These are phyloP conservation scores for Tieghemostelium lacteum DNA, from an alignment of 78 protist species.

Conservation along the genomic window DNA sequence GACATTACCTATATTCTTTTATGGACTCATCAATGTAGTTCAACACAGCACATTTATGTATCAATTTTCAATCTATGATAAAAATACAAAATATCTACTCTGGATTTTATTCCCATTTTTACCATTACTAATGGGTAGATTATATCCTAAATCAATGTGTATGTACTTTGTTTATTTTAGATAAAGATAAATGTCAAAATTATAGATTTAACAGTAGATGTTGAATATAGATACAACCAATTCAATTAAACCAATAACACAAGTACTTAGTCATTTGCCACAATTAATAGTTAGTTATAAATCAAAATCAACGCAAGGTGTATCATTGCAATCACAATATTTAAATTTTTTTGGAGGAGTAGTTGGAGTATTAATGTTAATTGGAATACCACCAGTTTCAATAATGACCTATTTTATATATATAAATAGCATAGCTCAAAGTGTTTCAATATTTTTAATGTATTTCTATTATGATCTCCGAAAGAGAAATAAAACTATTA, in stretches of 20 bases:
- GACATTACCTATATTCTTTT: slow-evolving; percentile 44
- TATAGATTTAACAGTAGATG: neutral
- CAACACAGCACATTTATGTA: slow-evolving; percentile 66
- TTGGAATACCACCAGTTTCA: slow-evolving; percentile 65
- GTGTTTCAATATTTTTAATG: slow-evolving; percentile 47
- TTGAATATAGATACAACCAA: slow-evolving; percentile 36
- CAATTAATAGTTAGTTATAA: slow-evolving; percentile 30
- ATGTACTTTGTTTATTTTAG: neutral
- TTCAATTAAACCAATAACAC: slow-evolving; percentile 70
- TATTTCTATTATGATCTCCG: slow-evolving; percentile 48
- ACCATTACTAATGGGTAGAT: slow-evolving; percentile 46
- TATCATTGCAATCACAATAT: slow-evolving; percentile 68
- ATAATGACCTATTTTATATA: slow-evolving; percentile 44
- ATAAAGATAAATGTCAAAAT: neutral
- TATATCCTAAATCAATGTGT: slow-evolving; percentile 56
- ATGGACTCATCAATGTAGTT: slow-evolving; percentile 66
- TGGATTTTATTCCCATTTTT: slow-evolving; percentile 48
- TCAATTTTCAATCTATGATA: slow-evolving; percentile 42
- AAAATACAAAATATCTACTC: slow-evolving; percentile 7
- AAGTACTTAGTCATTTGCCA: slow-evolving; percentile 63
- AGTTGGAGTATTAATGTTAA: slow-evolving; percentile 58
- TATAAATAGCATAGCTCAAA: slow-evolving; percentile 39
- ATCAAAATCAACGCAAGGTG: slow-evolving; percentile 52
- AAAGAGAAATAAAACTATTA: neutral
- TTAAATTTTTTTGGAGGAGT: slow-evolving; percentile 68